These are phyloP conservation scores for Pelagophyceae sp. DNA, from an alignment of 352 stramenopile genomes.

Conservation along the genomic window DNA sequence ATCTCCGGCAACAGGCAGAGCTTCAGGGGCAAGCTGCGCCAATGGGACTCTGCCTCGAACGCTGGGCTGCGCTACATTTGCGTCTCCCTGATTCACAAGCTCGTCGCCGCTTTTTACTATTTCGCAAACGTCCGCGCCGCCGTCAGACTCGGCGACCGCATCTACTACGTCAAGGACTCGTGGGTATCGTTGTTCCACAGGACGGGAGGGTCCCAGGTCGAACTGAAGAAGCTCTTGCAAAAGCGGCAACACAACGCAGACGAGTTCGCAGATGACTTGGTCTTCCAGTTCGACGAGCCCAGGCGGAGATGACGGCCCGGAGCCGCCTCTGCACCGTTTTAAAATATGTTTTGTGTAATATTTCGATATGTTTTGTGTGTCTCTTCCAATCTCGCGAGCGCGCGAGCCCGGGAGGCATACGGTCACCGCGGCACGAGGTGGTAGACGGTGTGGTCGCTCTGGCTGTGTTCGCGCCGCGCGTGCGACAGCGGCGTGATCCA, in stretches of 20 bases:
- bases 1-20: background rate
- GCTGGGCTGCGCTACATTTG: background rate
- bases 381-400: too few relatives aligned
- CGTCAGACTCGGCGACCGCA: background rate
- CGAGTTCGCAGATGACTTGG: too few relatives aligned
- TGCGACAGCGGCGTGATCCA: background rate
- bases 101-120: constrained; percentile 14
- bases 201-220: background rate
- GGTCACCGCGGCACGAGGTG: background rate
- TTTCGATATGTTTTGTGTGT: too few relatives aligned
- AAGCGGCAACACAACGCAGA: background rate
- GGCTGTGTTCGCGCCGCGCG: background rate
- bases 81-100: background rate
- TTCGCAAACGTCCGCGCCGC: constrained; percentile 17
- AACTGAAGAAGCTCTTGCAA: constrained; percentile 10
- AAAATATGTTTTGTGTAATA: too few relatives aligned
- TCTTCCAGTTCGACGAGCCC: too few relatives aligned
- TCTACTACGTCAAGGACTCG: constrained; percentile 13
- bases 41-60: background rate
- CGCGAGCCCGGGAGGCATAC: too few relatives aligned
- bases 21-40: background rate
- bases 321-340: too few relatives aligned
- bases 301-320: too few relatives aligned
- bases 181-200: constrained; percentile 10
- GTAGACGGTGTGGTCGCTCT: background rate